These are phyloP conservation scores for Corymbia maculata DNA, from an alignment of 345 rosid species.

Conservation along the genomic window DNA sequence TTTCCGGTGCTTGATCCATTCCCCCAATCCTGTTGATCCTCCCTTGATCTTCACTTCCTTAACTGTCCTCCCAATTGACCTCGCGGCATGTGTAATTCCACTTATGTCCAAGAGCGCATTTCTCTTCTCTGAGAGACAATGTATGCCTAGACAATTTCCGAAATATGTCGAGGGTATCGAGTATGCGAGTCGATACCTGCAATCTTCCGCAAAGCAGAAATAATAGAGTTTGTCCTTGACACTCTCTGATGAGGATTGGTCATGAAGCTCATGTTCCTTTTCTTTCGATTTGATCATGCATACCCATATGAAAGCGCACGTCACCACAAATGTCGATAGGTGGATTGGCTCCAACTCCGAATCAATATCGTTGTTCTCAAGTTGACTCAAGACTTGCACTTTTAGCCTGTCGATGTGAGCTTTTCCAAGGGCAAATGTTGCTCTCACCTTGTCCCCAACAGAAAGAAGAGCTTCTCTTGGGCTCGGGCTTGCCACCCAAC, in stretches of 20 bases:
- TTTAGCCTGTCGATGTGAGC: conserved; percentile 8
- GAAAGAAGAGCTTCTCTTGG: background rate
- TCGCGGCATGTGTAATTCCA: conserved; percentile 22
- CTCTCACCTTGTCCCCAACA: conserved; percentile 6
- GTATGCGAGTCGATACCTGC: background rate
- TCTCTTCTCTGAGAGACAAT: conserved; percentile 1
- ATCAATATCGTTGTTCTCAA: background rate
- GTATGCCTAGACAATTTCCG: conserved; percentile 24
- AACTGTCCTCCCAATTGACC: conserved; percentile 12
- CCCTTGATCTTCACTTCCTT: no score
- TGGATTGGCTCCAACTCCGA: background rate
- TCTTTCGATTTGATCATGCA: background rate
- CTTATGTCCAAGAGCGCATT: conserved; percentile 5
- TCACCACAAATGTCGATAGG: background rate
- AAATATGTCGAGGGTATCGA: conserved; percentile 12
- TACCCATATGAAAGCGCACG: background rate
- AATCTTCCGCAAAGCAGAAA: background rate
- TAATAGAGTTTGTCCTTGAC: background rate
- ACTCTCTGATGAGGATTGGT: background rate
- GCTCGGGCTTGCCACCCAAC: background rate
- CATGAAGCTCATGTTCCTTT: background rate
- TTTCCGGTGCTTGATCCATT: no score
- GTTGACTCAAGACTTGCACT: background rate
- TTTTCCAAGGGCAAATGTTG: conserved; percentile 11
- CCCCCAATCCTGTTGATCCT: no score